Conservation (phyloP, 345 rosid species). For the Brassica juncea region DNA sequence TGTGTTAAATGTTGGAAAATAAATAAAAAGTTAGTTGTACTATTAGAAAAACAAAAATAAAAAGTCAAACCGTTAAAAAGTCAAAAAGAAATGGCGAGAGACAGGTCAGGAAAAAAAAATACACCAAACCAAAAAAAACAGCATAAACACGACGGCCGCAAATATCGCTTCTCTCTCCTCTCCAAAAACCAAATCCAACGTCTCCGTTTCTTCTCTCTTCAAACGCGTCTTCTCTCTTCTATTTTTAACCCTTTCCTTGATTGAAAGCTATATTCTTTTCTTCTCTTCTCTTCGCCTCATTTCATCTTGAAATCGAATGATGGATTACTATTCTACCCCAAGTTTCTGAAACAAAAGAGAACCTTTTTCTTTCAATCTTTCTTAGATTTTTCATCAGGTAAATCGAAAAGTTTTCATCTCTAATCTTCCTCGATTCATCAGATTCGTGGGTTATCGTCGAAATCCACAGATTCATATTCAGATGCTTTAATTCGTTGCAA, state of each 20-base stretch:
- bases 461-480: conserved; percentile 15
- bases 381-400: conserved; percentile 40
- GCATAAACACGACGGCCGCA: conserved; percentile 33
- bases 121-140: neutral
- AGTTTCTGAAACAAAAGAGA: conserved; percentile 16
- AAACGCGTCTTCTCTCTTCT: conserved; percentile 42
- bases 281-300: neutral
- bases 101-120: neutral
- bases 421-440: neutral
- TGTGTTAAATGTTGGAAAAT: neutral
- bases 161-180: conserved; percentile 30
- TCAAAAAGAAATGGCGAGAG: conserved; percentile 22
- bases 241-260: conserved; percentile 18
- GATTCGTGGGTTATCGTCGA: conserved; percentile 6
- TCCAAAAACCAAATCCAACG: conserved; percentile 32
- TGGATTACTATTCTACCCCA: conserved; percentile 30
- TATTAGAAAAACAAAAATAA: neutral
- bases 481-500: neutral
- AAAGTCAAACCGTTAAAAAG: conserved; percentile 30
- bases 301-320: conserved; percentile 29
- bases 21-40: neutral
- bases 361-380: conserved; percentile 17
- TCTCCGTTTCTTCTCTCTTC: conserved; percentile 39
- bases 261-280: neutral
- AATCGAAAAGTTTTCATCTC: neutral